These are phyloP conservation scores for Metschnikowia koreensis DNA, from an alignment of 805 yeast genomes.

Conservation along the genomic window DNA sequence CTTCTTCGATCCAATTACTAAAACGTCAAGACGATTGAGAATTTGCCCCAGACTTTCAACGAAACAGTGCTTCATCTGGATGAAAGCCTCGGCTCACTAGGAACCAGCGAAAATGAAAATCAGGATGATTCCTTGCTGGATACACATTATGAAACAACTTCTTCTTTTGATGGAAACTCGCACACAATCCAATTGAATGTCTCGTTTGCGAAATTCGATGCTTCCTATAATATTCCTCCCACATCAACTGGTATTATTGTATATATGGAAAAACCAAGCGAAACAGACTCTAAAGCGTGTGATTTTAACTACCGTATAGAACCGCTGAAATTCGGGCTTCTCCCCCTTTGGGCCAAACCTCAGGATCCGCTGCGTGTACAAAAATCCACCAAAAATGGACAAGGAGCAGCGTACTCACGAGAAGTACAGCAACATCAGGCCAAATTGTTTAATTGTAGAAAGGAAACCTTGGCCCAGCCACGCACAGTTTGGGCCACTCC, in stretches of 20 bases:
- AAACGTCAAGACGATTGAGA: constrained; percentile 14
- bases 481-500: constrained; percentile 59
- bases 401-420: constrained; percentile 24
- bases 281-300: not conserved
- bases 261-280: constrained; percentile 17
- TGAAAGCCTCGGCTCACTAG: not conserved
- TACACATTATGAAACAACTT: constrained; percentile 6
- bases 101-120: not conserved
- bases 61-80: constrained; percentile 8
- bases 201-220: constrained; percentile 18
- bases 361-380: constrained; percentile 31
- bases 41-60: constrained; percentile 12
- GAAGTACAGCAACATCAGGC: constrained; percentile 38
- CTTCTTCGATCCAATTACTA: not conserved
- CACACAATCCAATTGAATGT: constrained; percentile 8
- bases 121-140: not conserved
- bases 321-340: constrained; percentile 77
- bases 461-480: constrained; percentile 52
- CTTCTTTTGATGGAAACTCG: constrained; percentile 3
- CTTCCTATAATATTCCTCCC: constrained; percentile 63
- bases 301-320: constrained; percentile 29
- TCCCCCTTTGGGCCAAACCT: constrained; percentile 65
- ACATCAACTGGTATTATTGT: constrained; percentile 49
- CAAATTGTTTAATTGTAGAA: constrained; percentile 71
- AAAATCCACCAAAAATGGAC: constrained; percentile 8